These are phyloP conservation scores for Zostera marina DNA, from an alignment of 116 monocot species.

Conservation along the genomic window DNA sequence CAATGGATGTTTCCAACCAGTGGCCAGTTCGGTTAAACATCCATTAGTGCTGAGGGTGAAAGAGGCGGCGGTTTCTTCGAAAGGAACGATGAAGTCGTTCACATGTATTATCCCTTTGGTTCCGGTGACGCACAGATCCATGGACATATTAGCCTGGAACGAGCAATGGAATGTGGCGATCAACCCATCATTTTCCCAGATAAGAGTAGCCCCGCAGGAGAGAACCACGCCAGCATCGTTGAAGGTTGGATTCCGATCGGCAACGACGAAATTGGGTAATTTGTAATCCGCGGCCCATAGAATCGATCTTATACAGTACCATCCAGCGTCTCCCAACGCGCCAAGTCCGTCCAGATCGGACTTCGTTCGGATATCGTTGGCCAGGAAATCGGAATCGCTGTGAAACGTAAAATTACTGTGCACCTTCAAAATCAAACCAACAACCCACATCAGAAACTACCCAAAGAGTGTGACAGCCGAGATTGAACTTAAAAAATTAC, in stretches of 20 bases:
- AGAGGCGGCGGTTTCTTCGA: slow-evolving; percentile 24
- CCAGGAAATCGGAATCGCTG: slow-evolving; percentile 33
- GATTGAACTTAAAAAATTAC: too few relatives aligned
- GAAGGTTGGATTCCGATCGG: slow-evolving; percentile 13
- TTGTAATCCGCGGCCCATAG: slow-evolving; percentile 54
- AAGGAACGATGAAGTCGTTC: slow-evolving; percentile 46
- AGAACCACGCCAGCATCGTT: slow-evolving; percentile 46
- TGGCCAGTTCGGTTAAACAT: slow-evolving; percentile 31
- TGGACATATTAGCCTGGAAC: slow-evolving; percentile 41
- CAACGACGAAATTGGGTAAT: slow-evolving; percentile 41
- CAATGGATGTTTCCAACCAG: slow-evolving; percentile 25
- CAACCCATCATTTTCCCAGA: slow-evolving; percentile 50
- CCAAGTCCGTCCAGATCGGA: slow-evolving; percentile 74
- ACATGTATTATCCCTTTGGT: slow-evolving; percentile 41
- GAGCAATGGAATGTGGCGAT: slow-evolving; percentile 55
- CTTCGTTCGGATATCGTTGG: slow-evolving; percentile 68
- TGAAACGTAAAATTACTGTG: slow-evolving; percentile 21
- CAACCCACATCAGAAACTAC: too few relatives aligned
- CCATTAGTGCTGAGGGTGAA: slow-evolving; percentile 21
- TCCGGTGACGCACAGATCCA: slow-evolving; percentile 31
- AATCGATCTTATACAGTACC: slow-evolving; percentile 67
- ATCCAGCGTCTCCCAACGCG: slow-evolving; percentile 51
- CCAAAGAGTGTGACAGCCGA: too few relatives aligned
- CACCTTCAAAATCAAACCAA: slow-evolving; percentile 20
- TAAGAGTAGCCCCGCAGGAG: slow-evolving; percentile 35